Base-by-base conservation (phyloP, 345 rosid species). In the Microcos paniculata region DNA sequence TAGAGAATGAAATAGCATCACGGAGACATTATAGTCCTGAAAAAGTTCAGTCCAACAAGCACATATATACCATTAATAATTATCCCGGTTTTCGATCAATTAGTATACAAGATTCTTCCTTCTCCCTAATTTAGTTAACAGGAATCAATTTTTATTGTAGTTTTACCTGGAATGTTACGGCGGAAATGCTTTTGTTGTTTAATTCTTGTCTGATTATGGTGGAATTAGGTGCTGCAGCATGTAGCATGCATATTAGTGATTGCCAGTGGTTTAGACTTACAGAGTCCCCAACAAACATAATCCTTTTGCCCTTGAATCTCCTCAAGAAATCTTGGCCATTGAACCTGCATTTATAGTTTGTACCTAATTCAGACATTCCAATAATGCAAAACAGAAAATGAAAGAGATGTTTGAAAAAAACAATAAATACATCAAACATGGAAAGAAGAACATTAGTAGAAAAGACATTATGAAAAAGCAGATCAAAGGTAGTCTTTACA, bases 251-350 rank as follows among this genome's bases (percentile, higher is more conserved):
- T 38, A 86, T 3, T 0, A 89, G 73, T 21, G 96, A 91, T 40
- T 91, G 90, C 83, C 82, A 87, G 1, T 87, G 89, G 75, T 91
- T 86, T 19, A 82, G 76, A 76, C 96, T 91, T 0, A 91, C 21
- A 0, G 96, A 91, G 80, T 91, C 96, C 18, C 96, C 93, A 21
- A 89, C 51, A 28, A 84, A 89, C 93, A 88, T 88, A 0, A 91
- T 82, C 80, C 78, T 84, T 82, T 91, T 89, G 1, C 90, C 91
- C 40, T 46, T 49, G 7, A 77, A 62, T 30, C 76, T 86, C 78
- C 52, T 45, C 31, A 91, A 58, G 46, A 89, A 87, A 30, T 76
- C 81, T 67, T 45, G n/a, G 6, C 83, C 96, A 65, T 87, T 81
- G 43, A 89, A 89, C 80, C 96, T 91, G 85, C 58, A 57, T 64